These are phyloP conservation scores for Termitomyces sp. DNA, from an alignment of 768 basidiomycete genomes.

Conservation along the genomic window DNA sequence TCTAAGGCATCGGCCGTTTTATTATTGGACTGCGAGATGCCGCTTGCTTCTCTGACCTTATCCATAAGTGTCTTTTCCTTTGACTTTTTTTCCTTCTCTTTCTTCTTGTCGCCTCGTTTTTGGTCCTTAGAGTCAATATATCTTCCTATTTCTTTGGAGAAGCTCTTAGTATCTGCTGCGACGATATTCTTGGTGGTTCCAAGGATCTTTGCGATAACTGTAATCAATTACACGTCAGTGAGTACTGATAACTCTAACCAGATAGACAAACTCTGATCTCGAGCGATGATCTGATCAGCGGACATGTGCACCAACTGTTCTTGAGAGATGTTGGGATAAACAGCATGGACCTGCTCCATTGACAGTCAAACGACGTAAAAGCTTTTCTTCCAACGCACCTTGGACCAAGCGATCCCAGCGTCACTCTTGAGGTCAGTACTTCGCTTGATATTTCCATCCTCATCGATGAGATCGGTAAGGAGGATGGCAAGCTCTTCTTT, in stretches of 20 bases:
- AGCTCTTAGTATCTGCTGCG: conserved; percentile 47
- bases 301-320: conserved; percentile 48
- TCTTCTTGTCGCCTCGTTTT: conserved; percentile 45
- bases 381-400: conserved; percentile 29
- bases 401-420: conserved; percentile 60
- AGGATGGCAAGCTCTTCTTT: conserved; percentile 51
- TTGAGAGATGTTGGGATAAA: conserved; percentile 49
- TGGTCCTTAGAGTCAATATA: conserved; percentile 67
- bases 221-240: background rate
- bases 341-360: conserved; percentile 50
- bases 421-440: conserved; percentile 54
- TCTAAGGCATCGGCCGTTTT: conserved; percentile 23
- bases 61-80: conserved; percentile 35
- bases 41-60: conserved; percentile 22
- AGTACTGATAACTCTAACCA: background rate
- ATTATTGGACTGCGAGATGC: conserved; percentile 17
- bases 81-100: conserved; percentile 26
- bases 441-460: conserved; percentile 51
- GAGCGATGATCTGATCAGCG: conserved; percentile 45
- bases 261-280: conserved; percentile 39
- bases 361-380: background rate
- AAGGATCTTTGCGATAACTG: conserved; percentile 43
- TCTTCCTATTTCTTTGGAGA: conserved; percentile 52
- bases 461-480: conserved; percentile 55
- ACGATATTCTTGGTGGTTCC: conserved; percentile 52